Evolutionary conservation across 495 filamentous ascomycete species (phyloP), one percentile per base, ranked within the genome.

Genomic region (Neurospora sp.): DNA sequence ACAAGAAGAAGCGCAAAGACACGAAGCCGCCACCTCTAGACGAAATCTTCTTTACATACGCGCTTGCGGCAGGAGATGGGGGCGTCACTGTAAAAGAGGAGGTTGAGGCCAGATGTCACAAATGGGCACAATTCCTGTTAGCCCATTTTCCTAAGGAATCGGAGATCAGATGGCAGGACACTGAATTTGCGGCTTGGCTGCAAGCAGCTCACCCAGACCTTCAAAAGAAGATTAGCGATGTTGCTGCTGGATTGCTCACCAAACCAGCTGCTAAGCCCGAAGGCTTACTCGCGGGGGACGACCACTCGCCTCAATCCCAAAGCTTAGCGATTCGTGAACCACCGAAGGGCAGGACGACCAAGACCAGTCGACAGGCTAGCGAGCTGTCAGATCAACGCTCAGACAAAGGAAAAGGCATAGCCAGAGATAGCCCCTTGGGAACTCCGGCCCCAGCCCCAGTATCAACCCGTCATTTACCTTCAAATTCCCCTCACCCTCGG

Each of bases 31-130:
- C 74, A 20, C 72, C 70, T 2, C 70, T 82, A 37, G 76, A 84
- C 42, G 74, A 82, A 6, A 48, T 83, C 18, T 80, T 83, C n/a
- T 75, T 83, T 70, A 76, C 78, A 78, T 85, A 84, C 73, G 84
- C 84, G 20, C 69, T 84, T 39, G 76, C 69, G 68, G 76, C 77
- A 22, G 84, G 85, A 5, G 82, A 85, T 53, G 85, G 85, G 14
- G 78, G 81, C 27, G 77, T 81, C 22, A 59, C 48, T 12, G 10
- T 59, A 22, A 70, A 77, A 5, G 75, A 83, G 39, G 85, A 86
- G 61, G 83, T 78, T 2, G 75, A 77, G n/a, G 74, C 78, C 16
- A 73, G 80, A 5, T 80, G 79, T 20, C 53, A 74, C 22, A 78
- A 82, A 40, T 83, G 83, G 70, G 80, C 79, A 9, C 53, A 76